phyloP scores from a whole-genome alignment of 208 protist species.

The Endotrypanum monterogeii region DNA sequence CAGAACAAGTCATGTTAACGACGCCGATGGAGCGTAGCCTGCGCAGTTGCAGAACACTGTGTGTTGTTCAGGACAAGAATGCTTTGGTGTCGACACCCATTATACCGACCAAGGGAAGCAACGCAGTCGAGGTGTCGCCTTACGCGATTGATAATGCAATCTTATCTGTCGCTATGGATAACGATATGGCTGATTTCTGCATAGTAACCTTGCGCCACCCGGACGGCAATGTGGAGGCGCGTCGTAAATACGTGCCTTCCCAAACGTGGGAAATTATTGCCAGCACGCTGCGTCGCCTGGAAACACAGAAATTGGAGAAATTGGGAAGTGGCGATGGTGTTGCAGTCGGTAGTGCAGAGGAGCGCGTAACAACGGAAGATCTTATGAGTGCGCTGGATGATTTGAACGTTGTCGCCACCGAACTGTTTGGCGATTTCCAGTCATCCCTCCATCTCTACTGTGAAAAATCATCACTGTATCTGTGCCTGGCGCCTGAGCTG shows the following conservation, averaged over 20 bases:
- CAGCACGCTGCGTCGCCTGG: slow-evolving; percentile 23
- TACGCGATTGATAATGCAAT: slow-evolving; percentile 25
- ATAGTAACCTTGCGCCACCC: slow-evolving; percentile 55
- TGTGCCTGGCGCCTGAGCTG: slow-evolving; percentile 73
- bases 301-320: slow-evolving; percentile 13
- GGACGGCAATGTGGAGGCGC: slow-evolving; percentile 49
- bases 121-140: slow-evolving; percentile 18
- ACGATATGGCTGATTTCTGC: slow-evolving; percentile 13
- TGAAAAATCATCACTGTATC: slow-evolving; percentile 49
- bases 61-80: slow-evolving; percentile 18
- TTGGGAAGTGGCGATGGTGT: slow-evolving; percentile 12
- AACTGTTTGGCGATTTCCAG: slow-evolving; percentile 52
- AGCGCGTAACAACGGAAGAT: slow-evolving; percentile 44
- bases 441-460: slow-evolving; percentile 34
- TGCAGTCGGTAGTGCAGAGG: slow-evolving; percentile 17
- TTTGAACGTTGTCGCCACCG: slow-evolving; percentile 19
- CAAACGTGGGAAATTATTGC: slow-evolving; percentile 22
- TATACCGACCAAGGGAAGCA: slow-evolving; percentile 1
- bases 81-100: neutral
- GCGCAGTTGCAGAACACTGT: slow-evolving; percentile 20
- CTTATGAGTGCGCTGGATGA: slow-evolving; percentile 15
- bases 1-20: slow-evolving; percentile 1
- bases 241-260: slow-evolving; percentile 30
- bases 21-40: slow-evolving; percentile 29
- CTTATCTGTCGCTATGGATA: slow-evolving; percentile 25